These are phyloP conservation scores for Eucalyptus regnans DNA, from an alignment of 345 rosid species.

Conservation along the genomic window DNA sequence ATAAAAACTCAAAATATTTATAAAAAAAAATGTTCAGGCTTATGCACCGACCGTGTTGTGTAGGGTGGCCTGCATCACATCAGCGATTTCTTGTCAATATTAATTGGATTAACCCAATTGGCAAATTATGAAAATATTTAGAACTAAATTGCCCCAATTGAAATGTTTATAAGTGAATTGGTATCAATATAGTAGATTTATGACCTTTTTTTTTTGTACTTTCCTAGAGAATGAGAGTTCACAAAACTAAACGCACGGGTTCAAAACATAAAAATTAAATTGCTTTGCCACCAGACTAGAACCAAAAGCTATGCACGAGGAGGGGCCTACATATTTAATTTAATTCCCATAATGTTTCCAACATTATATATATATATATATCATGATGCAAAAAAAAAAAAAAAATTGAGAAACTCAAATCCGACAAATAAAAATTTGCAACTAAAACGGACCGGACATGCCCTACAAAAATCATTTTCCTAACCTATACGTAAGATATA, in stretches of 20 bases:
- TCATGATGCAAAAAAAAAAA: background rate
- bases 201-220: too few relatives aligned
- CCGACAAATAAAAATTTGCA: background rate
- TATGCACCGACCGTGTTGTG: accelerated
- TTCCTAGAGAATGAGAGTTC: accelerated
- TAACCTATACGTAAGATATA: background rate
- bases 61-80: accelerated
- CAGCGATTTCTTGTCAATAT: too few relatives aligned
- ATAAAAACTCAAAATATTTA: too few relatives aligned
- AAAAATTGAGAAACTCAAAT: background rate
- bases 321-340: background rate
- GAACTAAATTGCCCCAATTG: accelerated
- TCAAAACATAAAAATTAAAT: too few relatives aligned
- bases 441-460: background rate
- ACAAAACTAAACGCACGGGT: accelerated
- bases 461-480: background rate
- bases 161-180: too few relatives aligned
- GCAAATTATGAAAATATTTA: too few relatives aligned
- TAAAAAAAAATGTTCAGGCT: too few relatives aligned
- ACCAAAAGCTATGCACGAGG: background rate
- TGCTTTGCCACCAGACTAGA: background rate
- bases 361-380: too few relatives aligned
- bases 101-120: too few relatives aligned
- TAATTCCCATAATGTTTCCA: background rate
- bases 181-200: accelerated